Evolutionary conservation across 164 flowering plant genomes (phyloP), one percentile per base, ranked within the genome.

Genomic region (Vitis labrusca): DNA sequence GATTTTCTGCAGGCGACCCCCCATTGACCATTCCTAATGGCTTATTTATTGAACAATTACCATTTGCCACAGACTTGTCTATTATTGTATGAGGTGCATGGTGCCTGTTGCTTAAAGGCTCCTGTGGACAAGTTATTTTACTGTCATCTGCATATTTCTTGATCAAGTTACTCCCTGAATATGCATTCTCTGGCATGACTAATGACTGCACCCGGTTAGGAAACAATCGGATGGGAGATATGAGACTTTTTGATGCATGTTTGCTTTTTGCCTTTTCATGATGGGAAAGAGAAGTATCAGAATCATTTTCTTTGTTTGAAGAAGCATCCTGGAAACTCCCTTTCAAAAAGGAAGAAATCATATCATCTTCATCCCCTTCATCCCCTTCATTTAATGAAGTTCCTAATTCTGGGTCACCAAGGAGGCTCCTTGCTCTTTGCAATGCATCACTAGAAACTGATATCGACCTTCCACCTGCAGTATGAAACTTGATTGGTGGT

Each of bases 381-480:
- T 17, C 17, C 49, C 52, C 79, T 51, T 86, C 81, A 69, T 78
- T 59, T 32, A 79, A 70, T 64, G 79, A 71, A 64, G 19, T 63
- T 50, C 82, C 89, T 44, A 85, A 54, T 60, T 89, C 97, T 19
- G 88, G 79, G 44, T 88, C 91, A 67, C 97, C 94, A 57, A 96
- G 99, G 76, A 96, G 91, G 69, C 88, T 91, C 77, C 80, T 87
- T 59, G 98, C 98, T 55, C 95, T 95, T 75, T 86, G 77, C 81
- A 96, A 79, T 68, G 98, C 98, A 82, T 89, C 91, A 74, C 75
- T 74, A 12, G 99, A 96, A 72, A 96, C 89, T 16, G 93, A 90
- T 49, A 96, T 79, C 44, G 97, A 92, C 76, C 85, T 85, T 37
- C 97, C 98, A 60, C 97, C 99, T 47, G 98, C 98, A 61, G 98